Conservation (phyloP, 768 basidiomycete genomes). For the Pisolithus orientalis region DNA sequence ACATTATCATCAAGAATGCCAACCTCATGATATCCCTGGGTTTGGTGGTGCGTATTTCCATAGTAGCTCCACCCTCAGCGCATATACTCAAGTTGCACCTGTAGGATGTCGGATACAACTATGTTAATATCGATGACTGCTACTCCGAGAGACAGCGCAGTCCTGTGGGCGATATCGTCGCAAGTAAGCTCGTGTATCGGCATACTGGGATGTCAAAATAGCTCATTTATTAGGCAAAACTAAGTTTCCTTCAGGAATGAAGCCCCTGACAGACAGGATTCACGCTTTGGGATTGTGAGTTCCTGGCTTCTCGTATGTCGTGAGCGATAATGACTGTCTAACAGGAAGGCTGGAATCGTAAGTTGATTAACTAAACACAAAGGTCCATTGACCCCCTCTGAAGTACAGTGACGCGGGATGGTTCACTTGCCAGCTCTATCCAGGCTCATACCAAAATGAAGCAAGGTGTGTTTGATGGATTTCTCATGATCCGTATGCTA, state of each 20-base stretch:
- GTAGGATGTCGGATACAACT: conserved; percentile 52
- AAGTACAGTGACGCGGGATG: conserved; percentile 66
- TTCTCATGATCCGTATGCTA: background rate
- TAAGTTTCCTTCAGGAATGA: conserved; percentile 57
- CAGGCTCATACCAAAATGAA: conserved; percentile 61
- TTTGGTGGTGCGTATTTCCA: conserved; percentile 33
- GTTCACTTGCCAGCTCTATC: conserved; percentile 61
- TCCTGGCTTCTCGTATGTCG: background rate
- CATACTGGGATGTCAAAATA: background rate
- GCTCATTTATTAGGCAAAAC: conserved; percentile 31
- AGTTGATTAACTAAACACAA: conserved; percentile 10
- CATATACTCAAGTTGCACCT: background rate
- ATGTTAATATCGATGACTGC: conserved; percentile 61
- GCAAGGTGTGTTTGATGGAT: conserved; percentile 32
- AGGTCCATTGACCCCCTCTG: background rate
- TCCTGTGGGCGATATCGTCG: conserved; percentile 47
- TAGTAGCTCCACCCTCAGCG: background rate
- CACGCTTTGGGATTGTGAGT: conserved; percentile 53
- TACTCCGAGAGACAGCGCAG: conserved; percentile 54
- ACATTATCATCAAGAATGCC: conserved; percentile 44
- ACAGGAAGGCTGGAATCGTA: conserved; percentile 58
- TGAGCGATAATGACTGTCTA: background rate
- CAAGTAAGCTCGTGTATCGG: conserved; percentile 28
- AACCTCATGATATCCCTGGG: conserved; percentile 45
- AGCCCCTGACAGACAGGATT: conserved; percentile 46